Evolutionary conservation across 73 alveolate genomes (phyloP).

Genomic region (Effrenium voratum): DNA sequence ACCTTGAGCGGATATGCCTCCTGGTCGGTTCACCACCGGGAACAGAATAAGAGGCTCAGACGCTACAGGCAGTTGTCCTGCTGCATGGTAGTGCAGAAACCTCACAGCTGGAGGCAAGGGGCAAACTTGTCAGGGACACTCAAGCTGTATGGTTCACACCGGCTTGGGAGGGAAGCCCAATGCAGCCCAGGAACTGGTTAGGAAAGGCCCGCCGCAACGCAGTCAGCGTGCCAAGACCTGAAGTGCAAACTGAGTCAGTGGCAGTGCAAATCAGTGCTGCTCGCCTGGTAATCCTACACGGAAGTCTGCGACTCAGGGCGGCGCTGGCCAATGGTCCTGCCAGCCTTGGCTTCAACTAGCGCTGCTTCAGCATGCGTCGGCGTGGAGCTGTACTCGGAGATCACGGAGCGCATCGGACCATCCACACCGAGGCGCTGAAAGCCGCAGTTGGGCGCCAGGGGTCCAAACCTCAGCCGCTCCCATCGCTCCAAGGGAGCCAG

Average conservation of each 20-base stretch:
- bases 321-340: slow-evolving; percentile 6
- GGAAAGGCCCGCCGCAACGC: slow-evolving; percentile 73
- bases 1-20: no score
- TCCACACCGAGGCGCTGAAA: slow-evolving; percentile 11
- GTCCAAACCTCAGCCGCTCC: slow-evolving; percentile 28
- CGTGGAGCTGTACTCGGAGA: background rate
- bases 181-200: slow-evolving; percentile 9
- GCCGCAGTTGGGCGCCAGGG: slow-evolving; percentile 69
- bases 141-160: background rate
- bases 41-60: no score
- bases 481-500: background rate
- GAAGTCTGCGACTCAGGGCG: background rate
- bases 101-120: background rate
- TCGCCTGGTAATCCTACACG: background rate
- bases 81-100: slow-evolving; percentile 67
- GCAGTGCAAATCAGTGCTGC: background rate
- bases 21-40: no score
- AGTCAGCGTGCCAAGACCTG: slow-evolving; percentile 46
- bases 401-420: background rate
- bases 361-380: background rate
- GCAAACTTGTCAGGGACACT: background rate
- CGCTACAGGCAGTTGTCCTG: slow-evolving; percentile 37
- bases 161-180: background rate
- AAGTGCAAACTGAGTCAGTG: background rate
- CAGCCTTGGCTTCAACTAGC: background rate